Base-by-base conservation (phyloP, 2,329 filamentous ascomycete genomes). In the Cladosporium velox region DNA sequence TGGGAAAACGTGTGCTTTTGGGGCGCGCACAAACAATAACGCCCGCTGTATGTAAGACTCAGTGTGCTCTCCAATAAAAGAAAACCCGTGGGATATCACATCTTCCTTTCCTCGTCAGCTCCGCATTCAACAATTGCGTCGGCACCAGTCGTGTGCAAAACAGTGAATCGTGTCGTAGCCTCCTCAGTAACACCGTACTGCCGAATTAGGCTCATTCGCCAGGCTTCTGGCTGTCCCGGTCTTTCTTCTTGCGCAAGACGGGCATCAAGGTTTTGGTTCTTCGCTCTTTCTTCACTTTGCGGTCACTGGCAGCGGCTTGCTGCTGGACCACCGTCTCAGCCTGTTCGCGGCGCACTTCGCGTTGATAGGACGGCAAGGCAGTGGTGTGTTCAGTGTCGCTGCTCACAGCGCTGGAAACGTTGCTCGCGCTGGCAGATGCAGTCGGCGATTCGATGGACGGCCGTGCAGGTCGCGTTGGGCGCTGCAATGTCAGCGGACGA, bases 241-340 rank as follows among this genome's bases (percentile, higher is more conserved):
- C 76, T 59, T 73, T 74, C 68, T 72, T 71, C 65, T 72, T 73
- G 63, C 72, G 75, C 66, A 81, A 75, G 5, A 75, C 76, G 10
- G 78, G 74, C 59, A 81, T 71, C 6, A 79, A 75, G 44, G 79
- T 76, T 67, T 79, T 78, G n/a, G 74, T 75, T 64, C 79, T 77
- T 51, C 75, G 76, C 26, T 77, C 74, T 52, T 77, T 77, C 51
- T 73, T 73, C 61, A 70, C 70, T 58, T 73, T 68, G 65, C 78
- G 76, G 67, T 78, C 78, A 51, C 74, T 76, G 5, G 68, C 51
- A 21, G 67, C 69, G 4, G 70, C 69, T 75, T 77, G 59, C 72
- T 78, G 70, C n/a, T 57, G 51, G 15, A 57, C 61, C n/a, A 69
- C 74, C 38, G 58, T 69, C 61, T 73, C 73, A 51, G 70, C 64